Evolutionary conservation across 768 basidiomycete genomes (phyloP), one percentile per base, ranked within the genome.

Genomic region (Russula olivacea): DNA sequence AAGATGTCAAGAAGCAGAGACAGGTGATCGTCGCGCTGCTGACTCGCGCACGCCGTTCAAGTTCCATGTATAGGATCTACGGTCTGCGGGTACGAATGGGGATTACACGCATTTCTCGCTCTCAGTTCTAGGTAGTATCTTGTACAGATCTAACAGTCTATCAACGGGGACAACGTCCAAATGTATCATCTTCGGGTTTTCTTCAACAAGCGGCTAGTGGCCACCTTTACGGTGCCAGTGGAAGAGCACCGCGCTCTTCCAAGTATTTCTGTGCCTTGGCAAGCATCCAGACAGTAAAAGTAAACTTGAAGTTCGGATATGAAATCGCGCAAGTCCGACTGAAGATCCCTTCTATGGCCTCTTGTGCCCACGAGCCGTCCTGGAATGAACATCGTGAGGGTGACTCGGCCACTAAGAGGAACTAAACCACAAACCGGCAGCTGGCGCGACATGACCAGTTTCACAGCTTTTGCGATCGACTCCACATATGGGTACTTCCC

Each of bases 281-380:
- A 32, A 98, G 80, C 85, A 93, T 93, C 94, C 95, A 96, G 51
- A 97, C 91, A 0, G 91, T 89, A 75, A 96, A 98, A 30, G 91
- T 85, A 73, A 95, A 93, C 74, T 97, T 95, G 85, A 97, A 98
- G 75, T 93, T 92, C 2, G 92, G 86, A 64, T 92, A 92, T 2
- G 88, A 82, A 57, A 91, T 92, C 32, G 89, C 86, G 68, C 88
- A 89, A 25, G 83, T 91, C 71, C 93, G 93, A 77, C 93, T 94
- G 73, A 93, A 92, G 25, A 93, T 83, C 9, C 93, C 93, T 69
- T 95, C 93, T 49, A 95, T 93, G n/a, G 91, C 91, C 74, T 98
- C 96, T 72, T 96, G 93, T 2, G 91, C 81, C 96, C 97, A 99
- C 3, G 93, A 90, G 14, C 97, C 97, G 70, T 98, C 89, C 85